Evolutionary conservation across 352 stramenopile species (phyloP).

Genomic region (Phytophthora brassicae): DNA sequence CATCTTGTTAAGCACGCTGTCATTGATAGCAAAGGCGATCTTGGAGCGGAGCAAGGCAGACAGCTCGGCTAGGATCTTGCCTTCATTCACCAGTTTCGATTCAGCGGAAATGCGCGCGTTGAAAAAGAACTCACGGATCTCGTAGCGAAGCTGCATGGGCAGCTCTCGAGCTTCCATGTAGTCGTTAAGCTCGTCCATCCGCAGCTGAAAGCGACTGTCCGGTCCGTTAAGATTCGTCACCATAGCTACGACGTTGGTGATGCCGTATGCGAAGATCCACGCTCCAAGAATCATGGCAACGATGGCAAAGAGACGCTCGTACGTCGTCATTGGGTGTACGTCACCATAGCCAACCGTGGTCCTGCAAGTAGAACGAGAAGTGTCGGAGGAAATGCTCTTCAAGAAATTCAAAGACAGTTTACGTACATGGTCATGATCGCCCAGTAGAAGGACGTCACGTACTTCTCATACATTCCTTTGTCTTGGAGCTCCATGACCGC

Average conservation of each 20-base stretch:
- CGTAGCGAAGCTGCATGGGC: slow-evolving; percentile 67
- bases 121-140: slow-evolving; percentile 85
- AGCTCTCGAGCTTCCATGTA: slow-evolving; percentile 81
- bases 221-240: slow-evolving; percentile 75
- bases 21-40: slow-evolving; percentile 81
- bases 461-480: slow-evolving; percentile 51
- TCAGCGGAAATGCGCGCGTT: slow-evolving; percentile 74
- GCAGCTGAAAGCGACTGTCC: slow-evolving; percentile 63
- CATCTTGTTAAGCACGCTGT: slow-evolving; percentile 81
- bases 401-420: background rate
- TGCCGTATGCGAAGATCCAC: slow-evolving; percentile 84
- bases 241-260: slow-evolving; percentile 71
- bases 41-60: slow-evolving; percentile 76
- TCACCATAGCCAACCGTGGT: slow-evolving; percentile 81
- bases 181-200: slow-evolving; percentile 81
- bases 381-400: background rate
- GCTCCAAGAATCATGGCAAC: slow-evolving; percentile 72
- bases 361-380: slow-evolving; percentile 20
- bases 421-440: slow-evolving; percentile 77
- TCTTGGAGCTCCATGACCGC: slow-evolving; percentile 33
- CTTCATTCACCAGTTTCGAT: slow-evolving; percentile 69
- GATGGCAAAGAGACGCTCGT: slow-evolving; percentile 72
- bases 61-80: slow-evolving; percentile 68
- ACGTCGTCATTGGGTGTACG: slow-evolving; percentile 49
- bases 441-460: slow-evolving; percentile 73